Conservation (phyloP, 2,329 filamentous ascomycete genomes). For the Diaporthe helianthi region DNA sequence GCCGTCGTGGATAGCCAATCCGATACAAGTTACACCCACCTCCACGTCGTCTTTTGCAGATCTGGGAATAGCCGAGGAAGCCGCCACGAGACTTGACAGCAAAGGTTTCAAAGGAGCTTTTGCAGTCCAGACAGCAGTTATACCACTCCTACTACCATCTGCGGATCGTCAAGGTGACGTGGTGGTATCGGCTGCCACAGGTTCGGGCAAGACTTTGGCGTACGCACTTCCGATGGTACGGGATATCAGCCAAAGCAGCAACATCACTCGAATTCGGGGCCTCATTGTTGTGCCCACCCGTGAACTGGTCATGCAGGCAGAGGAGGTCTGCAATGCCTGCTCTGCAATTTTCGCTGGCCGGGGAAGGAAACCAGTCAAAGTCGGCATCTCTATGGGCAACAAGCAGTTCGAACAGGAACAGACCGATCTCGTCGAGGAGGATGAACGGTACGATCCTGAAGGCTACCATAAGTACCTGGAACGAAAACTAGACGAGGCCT, state of each 20-base stretch:
- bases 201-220: slow-evolving; percentile 92
- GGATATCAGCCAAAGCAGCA: slow-evolving; percentile 69
- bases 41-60: slow-evolving; percentile 66
- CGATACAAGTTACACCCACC: slow-evolving; percentile 71
- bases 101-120: slow-evolving; percentile 76
- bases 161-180: slow-evolving; percentile 75
- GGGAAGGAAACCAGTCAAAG: slow-evolving; percentile 71
- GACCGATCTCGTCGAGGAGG: slow-evolving; percentile 52
- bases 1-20: slow-evolving; percentile 80
- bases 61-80: slow-evolving; percentile 67
- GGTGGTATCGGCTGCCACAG: slow-evolving; percentile 90
- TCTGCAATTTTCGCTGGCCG: slow-evolving; percentile 64
- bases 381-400: slow-evolving; percentile 84
- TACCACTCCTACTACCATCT: slow-evolving; percentile 79
- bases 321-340: slow-evolving; percentile 78
- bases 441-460: slow-evolving; percentile 68
- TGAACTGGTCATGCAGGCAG: slow-evolving; percentile 87
- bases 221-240: slow-evolving; percentile 88
- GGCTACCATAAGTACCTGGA: slow-evolving; percentile 53
- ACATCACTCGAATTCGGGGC: slow-evolving; percentile 73
- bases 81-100: slow-evolving; percentile 67
- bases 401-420: slow-evolving; percentile 75
- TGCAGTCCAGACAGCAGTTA: slow-evolving; percentile 78
- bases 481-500: slow-evolving; percentile 49
- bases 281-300: slow-evolving; percentile 89